A percentile compares a stretch with the other conserved stretches of the same genome.
Conservation (phyloP, 306 rosid species). For the Vachellia pachyceras region DNA sequence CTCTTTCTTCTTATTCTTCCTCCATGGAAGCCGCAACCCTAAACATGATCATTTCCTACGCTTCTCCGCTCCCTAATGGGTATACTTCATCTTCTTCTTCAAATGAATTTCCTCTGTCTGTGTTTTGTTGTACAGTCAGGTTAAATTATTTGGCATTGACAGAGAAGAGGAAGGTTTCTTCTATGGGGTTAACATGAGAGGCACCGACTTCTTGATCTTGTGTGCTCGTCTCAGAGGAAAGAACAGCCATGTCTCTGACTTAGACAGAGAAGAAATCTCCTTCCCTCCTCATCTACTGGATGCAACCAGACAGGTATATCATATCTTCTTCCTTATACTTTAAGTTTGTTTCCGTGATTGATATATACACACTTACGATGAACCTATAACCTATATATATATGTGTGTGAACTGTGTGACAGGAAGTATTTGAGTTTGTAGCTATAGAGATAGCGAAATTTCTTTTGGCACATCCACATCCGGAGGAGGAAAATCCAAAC, state of each 20-base stretch:
- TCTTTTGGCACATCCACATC: conserved; percentile 52
- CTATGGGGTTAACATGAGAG: conserved; percentile 68
- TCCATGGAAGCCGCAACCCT: conserved; percentile 46
- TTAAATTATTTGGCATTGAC: conserved; percentile 36
- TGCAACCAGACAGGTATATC: conserved; percentile 49
- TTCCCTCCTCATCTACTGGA: conserved; percentile 54
- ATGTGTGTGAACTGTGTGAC: neutral
- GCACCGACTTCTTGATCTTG: conserved; percentile 54
- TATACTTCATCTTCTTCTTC: conserved; percentile 8
- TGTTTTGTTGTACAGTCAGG: neutral
- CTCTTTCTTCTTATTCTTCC: conserved; percentile 44
- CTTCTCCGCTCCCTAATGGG: conserved; percentile 66
- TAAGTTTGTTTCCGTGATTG: neutral
- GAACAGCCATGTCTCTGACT: conserved; percentile 51
- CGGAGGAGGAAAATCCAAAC: conserved; percentile 20
- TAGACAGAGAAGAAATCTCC: conserved; percentile 56
- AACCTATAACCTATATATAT: neutral
- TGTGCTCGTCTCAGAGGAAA: conserved; percentile 72
- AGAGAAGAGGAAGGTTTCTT: conserved; percentile 72
- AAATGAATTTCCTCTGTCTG: neutral
- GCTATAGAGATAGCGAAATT: conserved; percentile 68
- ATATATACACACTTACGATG: neutral
- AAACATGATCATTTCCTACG: conserved; percentile 60
- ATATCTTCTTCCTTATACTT: neutral
- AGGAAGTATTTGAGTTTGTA: conserved; percentile 61